Conservation (phyloP, 129 eudicot species). For the Mikania micrantha region DNA sequence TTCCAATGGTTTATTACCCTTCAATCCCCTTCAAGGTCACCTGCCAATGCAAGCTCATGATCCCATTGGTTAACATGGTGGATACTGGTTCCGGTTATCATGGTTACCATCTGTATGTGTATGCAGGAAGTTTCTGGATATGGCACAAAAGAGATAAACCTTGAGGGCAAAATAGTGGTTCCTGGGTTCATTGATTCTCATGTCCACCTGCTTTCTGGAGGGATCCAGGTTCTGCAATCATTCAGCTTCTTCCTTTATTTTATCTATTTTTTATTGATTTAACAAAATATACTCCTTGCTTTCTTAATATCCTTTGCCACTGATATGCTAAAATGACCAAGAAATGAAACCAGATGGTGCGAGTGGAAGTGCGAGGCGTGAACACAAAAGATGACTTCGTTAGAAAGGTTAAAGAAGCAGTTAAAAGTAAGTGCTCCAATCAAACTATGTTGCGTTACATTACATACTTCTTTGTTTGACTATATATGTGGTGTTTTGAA, state of each 20-base stretch:
- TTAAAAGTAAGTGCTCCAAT: conserved; percentile 43
- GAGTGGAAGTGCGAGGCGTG: conserved; percentile 59
- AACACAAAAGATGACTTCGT: conserved; percentile 50
- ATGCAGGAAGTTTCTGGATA: conserved; percentile 60
- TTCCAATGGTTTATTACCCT: no score
- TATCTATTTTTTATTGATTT: not conserved
- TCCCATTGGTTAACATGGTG: no score
- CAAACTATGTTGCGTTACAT: not conserved
- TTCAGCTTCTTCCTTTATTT: not conserved
- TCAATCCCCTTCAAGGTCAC: no score
- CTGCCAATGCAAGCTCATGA: no score
- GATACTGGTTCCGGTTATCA: no score
- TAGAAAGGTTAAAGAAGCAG: conserved; percentile 49
- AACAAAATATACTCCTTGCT: not conserved
- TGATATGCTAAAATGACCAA: conserved; percentile 10
- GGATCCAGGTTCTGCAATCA: conserved; percentile 61
- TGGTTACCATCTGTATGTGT: not conserved
- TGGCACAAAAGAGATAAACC: conserved; percentile 44
- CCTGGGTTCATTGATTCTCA: conserved; percentile 99
- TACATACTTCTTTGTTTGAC: conserved; percentile 5
- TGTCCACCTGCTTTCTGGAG: conserved; percentile 76
- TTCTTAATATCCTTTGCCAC: not conserved
- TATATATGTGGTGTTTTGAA: not conserved
- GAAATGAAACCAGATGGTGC: conserved; percentile 54
- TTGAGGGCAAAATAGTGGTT: conserved; percentile 65